Evolutionary conservation across 495 filamentous ascomycete genomes (phyloP).

Genomic region (Hypomontagnella submonticulosa): DNA sequence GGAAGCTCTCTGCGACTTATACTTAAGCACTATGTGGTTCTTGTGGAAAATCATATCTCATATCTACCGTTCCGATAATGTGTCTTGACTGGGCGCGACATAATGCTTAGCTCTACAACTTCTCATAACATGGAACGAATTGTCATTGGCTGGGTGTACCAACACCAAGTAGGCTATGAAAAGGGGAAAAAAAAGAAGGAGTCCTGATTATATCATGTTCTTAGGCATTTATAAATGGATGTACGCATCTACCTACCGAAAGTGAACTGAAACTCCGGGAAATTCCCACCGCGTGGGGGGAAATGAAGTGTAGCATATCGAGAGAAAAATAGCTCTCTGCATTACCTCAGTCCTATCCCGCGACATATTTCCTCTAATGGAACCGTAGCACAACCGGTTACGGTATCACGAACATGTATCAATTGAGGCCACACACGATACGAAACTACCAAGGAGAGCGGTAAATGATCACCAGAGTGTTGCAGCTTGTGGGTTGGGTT

Average conservation of each 20-base stretch:
- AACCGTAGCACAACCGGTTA: conserved; percentile 20
- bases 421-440: conserved; percentile 24
- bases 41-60: too few species aligned
- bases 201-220: too few species aligned
- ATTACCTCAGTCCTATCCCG: too few species aligned
- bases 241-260: conserved; percentile 21
- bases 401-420: conserved; percentile 25
- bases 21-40: too few species aligned
- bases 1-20: too few species aligned
- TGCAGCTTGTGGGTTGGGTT: conserved; percentile 14
- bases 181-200: too few species aligned
- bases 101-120: too few species aligned
- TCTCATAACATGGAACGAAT: too few species aligned
- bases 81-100: too few species aligned
- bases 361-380: conserved; percentile 10
- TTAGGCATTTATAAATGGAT: conserved; percentile 7
- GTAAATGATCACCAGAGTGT: conserved; percentile 5
- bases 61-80: too few species aligned
- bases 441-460: conserved; percentile 12
- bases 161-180: too few species aligned
- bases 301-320: conserved; percentile 9
- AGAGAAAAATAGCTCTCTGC: conserved; percentile 4
- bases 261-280: conserved; percentile 14
- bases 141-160: too few species aligned
- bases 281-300: conserved; percentile 28